Evolutionary conservation across 179 eudicot genomes (phyloP), one percentile per base, ranked within the genome.

Genomic region (Camellia oleifera): DNA sequence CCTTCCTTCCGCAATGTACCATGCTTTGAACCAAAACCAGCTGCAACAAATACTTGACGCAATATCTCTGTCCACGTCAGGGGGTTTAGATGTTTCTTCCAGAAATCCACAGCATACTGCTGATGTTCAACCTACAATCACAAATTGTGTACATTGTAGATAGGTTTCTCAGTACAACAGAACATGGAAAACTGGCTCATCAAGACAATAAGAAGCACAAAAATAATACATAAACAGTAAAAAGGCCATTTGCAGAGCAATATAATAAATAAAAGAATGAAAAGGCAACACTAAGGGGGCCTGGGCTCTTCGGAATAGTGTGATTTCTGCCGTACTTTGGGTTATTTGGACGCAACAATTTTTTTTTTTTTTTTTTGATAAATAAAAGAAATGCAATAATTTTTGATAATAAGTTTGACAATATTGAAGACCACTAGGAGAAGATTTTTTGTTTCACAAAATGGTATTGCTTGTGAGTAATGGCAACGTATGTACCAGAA

Each of bases 1-100:
- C 88, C 81, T 76, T 81, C 87, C 74, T 80, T 90, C 53, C 69
- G 86, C 61, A 58, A 57, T 81, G 67, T 73, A 64, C 89, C 83
- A 72, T 80, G 84, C 83, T 84, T 90, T 66, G 92, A 91, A 72
- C 99, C 97, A 90, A 86, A 90, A 64, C 98, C 98, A 86, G 99
- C 97, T 15, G 99, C 92, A 86, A 88, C 83, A 82, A 91, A 82
- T 74, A 97, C 89, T 88, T 94, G 97, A 26, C 94, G 86, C 78
- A 97, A 76, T 82, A 97, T 88, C 82, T 97, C 99, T 72, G 86
- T 84, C 97, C 99, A 97, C 65, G 99, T 93, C 84, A 94, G 82
- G 52, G 94, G 83, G 79, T 93, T 97, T 80, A 97, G 77, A 26
- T 89, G 84, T 81, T 87, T 87, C 86, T 85, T 90, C 98, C 98